Evolutionary conservation across 352 stramenopile species (phyloP), one percentile per base, ranked within the genome.

Genomic region (Saprolegnia diclina): DNA sequence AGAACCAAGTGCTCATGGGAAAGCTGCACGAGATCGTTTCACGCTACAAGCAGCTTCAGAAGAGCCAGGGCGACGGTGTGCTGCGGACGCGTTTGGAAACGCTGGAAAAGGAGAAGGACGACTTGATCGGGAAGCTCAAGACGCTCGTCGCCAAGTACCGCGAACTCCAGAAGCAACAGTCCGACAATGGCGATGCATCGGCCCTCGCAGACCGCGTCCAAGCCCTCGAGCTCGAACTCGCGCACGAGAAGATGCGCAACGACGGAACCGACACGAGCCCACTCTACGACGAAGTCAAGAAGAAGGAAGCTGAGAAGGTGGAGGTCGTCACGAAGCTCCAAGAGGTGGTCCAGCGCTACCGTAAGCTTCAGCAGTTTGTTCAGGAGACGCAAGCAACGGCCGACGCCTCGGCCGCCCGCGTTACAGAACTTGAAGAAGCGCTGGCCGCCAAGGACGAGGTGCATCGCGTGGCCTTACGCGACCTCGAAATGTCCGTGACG

Each of bases 121-220:
- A 90, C 74, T 79, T 92, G 46, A 84, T 92, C 22, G 79, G 82
- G 66, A 90, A 92, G 71, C 79, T 90, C 64, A 89, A 89, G 75
- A 74, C 79, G 26, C 82, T 88, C 50, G 77, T 90, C n/a, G 77
- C 70, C 45, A 89, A 78, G 32, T 89, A 79, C 40, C 83, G 82
- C 56, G 74, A 77, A 52, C 83, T 90, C 77, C 82, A 90, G 66
- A 85, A 88, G 72, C 81, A 90, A 61, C 76, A 89, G 44, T 42
- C 11, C 24, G 11, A 42, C 24, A 59, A 18, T 35, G 29, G 29
- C 5, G 29, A 22, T 54, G 46, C n/a, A 22, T 59, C 52, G 11
- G 35, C 4, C 11, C 35, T 59, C 16, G 52, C 52, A 3, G 52
- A 59, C 4, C 52, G 52, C 11, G 52, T 59, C 59, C 26, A 66